Evolutionary conservation across 2,329 filamentous ascomycete genomes (phyloP), one percentile per base, ranked within the genome.

Genomic region (Huntiella abstrusa): DNA sequence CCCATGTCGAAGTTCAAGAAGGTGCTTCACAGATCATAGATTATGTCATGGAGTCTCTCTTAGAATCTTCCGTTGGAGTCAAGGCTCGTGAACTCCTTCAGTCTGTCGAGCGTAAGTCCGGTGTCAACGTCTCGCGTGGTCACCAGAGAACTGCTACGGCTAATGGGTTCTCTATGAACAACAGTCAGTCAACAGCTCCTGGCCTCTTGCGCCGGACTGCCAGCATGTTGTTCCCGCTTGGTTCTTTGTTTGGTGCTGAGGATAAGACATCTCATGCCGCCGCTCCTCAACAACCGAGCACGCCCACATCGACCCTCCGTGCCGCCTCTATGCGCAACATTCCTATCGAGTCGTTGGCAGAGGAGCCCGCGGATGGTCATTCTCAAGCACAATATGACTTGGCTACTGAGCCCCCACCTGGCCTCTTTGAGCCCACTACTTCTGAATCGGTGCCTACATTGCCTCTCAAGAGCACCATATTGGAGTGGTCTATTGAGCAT

Each of bases 401-500:
- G 43, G 82, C 83, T 5, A 77, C 75, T 51, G 77, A 84, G 51
- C 88, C 91, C 1, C 71, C 77, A n/a, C 86, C 86, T 3, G 80
- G 83, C 8, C 74, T 77, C 0, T 94, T 82, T 56, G 65, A 74
- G 52, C 66, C 75, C 43, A 73, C 79, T 49, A 70, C 77, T 50
- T 59, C 74, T 28, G 66, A 69, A 1, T 65, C 74, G 45, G 54
- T 66, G 7, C 80, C 83, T 1, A 62, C 60, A 10, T 70, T 96
- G 22, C 91, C 91, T 1, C 61, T 98, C 13, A 72, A 73, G 50
- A 94, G 86, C 58, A 78, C 72, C 6, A 93, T 96, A 60, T 70
- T 94, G 52, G 84, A 94, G 52, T 98, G 88, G 87, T 94, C 87
- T 3, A 86, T 91, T 39, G 88, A 88, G 60, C 96, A 98, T 60